Evolutionary conservation across 371 early-diverging fungal genomes (phyloP).

Genomic region (Mortierella sp.): DNA sequence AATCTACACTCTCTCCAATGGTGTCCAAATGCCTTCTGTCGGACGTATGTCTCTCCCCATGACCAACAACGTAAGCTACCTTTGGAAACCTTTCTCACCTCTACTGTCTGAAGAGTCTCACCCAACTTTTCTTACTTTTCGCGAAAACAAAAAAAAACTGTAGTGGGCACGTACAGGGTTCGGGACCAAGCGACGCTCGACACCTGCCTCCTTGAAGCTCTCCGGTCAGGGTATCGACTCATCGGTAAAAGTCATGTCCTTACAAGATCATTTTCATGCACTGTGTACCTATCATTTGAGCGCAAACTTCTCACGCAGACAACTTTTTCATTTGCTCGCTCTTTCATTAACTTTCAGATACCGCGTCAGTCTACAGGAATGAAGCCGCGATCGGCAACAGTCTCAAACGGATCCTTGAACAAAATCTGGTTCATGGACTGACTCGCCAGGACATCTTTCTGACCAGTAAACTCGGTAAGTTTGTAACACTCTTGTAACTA

Average conservation of each 20-base stretch:
- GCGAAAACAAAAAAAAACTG: not conserved
- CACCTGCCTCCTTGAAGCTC: conserved; percentile 67
- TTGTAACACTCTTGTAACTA: not conserved
- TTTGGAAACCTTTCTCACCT: conserved; percentile 27
- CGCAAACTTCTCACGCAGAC: too few relatives aligned
- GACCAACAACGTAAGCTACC: too few relatives aligned
- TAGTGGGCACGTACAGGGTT: conserved; percentile 84
- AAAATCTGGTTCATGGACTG: conserved; percentile 65
- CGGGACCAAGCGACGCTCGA: conserved; percentile 63
- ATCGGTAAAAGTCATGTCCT: conserved; percentile 67
- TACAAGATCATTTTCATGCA: not conserved
- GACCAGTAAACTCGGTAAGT: conserved; percentile 91
- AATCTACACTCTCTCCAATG: conserved; percentile 62
- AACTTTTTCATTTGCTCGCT: not conserved
- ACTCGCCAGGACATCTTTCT: conserved; percentile 91
- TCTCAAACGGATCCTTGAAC: conserved; percentile 71
- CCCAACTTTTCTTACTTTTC: conserved; percentile 8
- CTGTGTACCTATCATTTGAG: not conserved
- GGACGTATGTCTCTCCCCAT: conserved; percentile 56
- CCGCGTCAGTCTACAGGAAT: conserved; percentile 88
- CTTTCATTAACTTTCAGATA: conserved; percentile 60
- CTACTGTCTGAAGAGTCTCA: not conserved
- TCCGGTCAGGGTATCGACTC: conserved; percentile 76
- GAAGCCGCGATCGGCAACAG: conserved; percentile 86
- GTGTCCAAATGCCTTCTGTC: conserved; percentile 65